A percentile compares a stretch with the other conserved stretches of the same genome.
Conservation (phyloP, 2,329 filamentous ascomycete species). For the Raffaelea arxii region DNA sequence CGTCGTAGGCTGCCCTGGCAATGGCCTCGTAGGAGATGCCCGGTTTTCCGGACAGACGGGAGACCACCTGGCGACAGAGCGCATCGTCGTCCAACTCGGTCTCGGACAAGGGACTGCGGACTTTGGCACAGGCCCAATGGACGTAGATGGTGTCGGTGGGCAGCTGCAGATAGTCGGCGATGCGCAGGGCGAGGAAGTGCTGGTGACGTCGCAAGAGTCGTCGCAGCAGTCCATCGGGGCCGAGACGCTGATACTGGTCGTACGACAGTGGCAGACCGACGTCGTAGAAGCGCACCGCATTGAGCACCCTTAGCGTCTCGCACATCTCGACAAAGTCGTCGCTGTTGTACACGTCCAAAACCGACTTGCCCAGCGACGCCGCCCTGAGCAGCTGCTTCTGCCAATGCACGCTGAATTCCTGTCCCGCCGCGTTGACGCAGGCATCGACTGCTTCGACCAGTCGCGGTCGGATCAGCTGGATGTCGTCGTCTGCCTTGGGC, state of each 20-base stretch:
- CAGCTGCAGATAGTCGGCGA: slow-evolving; percentile 78
- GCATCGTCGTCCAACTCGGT: slow-evolving; percentile 87
- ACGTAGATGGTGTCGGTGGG: slow-evolving; percentile 87
- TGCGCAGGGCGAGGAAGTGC: slow-evolving; percentile 79
- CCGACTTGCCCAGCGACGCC: slow-evolving; percentile 94
- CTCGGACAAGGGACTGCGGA: slow-evolving; percentile 70
- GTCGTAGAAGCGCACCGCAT: slow-evolving; percentile 85
- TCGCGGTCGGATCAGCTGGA: slow-evolving; percentile 81
- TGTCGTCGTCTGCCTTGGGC: slow-evolving; percentile 94
- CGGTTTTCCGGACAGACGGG: slow-evolving; percentile 74
- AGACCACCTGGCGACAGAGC: slow-evolving; percentile 78
- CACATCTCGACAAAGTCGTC: slow-evolving; percentile 99
- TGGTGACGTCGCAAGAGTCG: slow-evolving; percentile 82
- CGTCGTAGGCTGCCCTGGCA: slow-evolving; percentile 84
- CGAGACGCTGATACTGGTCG: slow-evolving; percentile 86
- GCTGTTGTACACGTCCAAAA: slow-evolving; percentile 92
- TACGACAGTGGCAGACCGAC: slow-evolving; percentile 85
- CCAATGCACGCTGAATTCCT: slow-evolving; percentile 84
- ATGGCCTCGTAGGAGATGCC: slow-evolving; percentile 96
- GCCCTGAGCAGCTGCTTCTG: slow-evolving; percentile 95
- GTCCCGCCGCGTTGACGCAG: slow-evolving; percentile 81
- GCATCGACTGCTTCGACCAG: slow-evolving; percentile 89
- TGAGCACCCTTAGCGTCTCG: slow-evolving; percentile 83
- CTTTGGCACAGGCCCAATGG: slow-evolving; percentile 94
- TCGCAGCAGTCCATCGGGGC: slow-evolving; percentile 77